A percentile compares a stretch with the other conserved stretches of the same genome.
Conservation (phyloP, 2,329 filamentous ascomycete genomes). For the Ascochyta pisi region DNA sequence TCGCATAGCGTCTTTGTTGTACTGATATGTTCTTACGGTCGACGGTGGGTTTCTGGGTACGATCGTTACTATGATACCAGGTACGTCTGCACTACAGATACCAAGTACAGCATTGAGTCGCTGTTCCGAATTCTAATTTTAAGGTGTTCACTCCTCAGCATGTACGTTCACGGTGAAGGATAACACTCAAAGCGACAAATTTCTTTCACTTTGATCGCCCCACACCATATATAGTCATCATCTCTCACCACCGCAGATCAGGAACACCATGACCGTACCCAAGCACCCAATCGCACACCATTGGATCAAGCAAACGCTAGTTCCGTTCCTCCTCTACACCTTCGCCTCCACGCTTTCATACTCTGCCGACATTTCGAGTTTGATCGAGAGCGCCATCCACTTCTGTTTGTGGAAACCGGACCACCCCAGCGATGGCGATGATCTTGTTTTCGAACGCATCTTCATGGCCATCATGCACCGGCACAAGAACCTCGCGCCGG, state of each 20-base stretch:
- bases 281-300: slow-evolving; percentile 8
- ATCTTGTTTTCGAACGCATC: too few species aligned
- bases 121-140: not conserved
- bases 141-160: too few species aligned
- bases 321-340: slow-evolving; percentile 20
- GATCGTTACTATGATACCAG: slow-evolving; percentile 20
- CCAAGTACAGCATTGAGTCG: not conserved
- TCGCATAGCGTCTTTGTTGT: slow-evolving; percentile 16
- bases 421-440: too few species aligned
- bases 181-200: not conserved
- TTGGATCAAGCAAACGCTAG: slow-evolving; percentile 20
- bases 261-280: not conserved
- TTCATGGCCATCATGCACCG: too few species aligned
- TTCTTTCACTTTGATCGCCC: not conserved
- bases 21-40: slow-evolving; percentile 14
- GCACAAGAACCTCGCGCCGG: too few species aligned
- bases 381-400: not conserved
- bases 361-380: slow-evolving; percentile 7
- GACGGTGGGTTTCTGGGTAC: slow-evolving; percentile 3
- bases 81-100: slow-evolving; percentile 10
- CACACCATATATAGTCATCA: not conserved
- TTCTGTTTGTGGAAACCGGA: too few species aligned
- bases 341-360: slow-evolving; percentile 13
- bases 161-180: not conserved
- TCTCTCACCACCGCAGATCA: not conserved